Conservation (phyloP, 768 basidiomycete genomes). For the Lanmaoa pseudosensibilis region DNA sequence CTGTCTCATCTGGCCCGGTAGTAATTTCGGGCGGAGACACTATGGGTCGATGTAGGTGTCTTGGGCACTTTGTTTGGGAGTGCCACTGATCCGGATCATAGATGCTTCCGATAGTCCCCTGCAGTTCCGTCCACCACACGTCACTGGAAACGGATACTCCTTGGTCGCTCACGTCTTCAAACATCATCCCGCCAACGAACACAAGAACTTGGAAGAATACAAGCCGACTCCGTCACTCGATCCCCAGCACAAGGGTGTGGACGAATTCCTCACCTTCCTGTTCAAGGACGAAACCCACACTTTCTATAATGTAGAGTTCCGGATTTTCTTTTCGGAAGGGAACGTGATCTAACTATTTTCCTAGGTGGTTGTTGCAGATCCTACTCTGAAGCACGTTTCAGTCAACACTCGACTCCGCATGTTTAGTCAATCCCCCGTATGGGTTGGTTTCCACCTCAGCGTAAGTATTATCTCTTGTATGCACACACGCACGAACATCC, state of each 20-base stretch:
- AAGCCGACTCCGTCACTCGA: background rate
- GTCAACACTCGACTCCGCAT: constrained; percentile 11
- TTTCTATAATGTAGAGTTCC: constrained; percentile 7
- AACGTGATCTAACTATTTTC: background rate
- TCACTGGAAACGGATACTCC: constrained; percentile 1
- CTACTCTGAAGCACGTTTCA: constrained; percentile 6
- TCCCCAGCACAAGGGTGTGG: background rate
- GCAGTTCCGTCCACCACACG: constrained; percentile 9
- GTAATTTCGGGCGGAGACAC: background rate
- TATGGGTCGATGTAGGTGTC: background rate
- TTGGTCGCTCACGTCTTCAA: constrained; percentile 11
- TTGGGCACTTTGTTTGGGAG: background rate
- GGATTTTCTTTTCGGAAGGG: background rate
- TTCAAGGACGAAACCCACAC: background rate
- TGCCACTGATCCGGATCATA: background rate
- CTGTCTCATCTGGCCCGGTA: background rate
- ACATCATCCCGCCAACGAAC: background rate
- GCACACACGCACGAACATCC: background rate
- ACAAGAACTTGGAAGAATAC: background rate
- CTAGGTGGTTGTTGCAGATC: constrained; percentile 12
- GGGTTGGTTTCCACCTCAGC: background rate
- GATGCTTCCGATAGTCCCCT: background rate
- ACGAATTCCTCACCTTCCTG: constrained; percentile 3
- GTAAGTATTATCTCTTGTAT: background rate
- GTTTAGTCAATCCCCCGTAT: background rate